phyloP scores from a whole-genome alignment of 2,329 filamentous ascomycete genomes.

The Alternaria solani region DNA sequence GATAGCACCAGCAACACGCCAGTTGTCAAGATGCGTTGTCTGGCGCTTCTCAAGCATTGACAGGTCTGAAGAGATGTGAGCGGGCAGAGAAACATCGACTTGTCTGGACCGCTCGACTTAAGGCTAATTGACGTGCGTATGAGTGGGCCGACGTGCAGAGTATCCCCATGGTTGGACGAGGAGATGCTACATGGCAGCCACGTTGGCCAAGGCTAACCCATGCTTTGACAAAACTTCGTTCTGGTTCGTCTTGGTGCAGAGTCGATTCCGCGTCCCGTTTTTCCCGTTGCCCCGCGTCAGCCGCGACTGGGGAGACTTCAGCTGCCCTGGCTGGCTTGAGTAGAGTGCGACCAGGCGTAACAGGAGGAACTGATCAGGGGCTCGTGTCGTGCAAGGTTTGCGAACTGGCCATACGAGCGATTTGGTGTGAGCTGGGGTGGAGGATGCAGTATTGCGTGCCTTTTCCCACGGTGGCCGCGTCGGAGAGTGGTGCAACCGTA shows the following conservation, averaged over 20 bases:
- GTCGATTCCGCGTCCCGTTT: constrained; percentile 7
- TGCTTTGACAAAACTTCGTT: background rate
- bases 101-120: background rate
- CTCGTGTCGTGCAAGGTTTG: background rate
- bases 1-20: background rate
- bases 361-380: constrained; percentile 4
- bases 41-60: constrained; percentile 6
- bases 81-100: background rate
- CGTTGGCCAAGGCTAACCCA: constrained; percentile 4
- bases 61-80: background rate
- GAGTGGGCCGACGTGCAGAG: background rate
- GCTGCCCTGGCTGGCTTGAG: background rate
- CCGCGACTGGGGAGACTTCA: background rate
- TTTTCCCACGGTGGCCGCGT: background rate
- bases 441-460: background rate
- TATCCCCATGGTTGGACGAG: background rate
- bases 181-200: background rate
- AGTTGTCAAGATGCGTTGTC: background rate
- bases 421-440: background rate
- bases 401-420: background rate
- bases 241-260: constrained; percentile 5
- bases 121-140: background rate
- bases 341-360: background rate
- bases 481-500: background rate
- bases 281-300: background rate